phyloP scores from a whole-genome alignment of 2,329 filamentous ascomycete species.

The Fusarium siculi region DNA sequence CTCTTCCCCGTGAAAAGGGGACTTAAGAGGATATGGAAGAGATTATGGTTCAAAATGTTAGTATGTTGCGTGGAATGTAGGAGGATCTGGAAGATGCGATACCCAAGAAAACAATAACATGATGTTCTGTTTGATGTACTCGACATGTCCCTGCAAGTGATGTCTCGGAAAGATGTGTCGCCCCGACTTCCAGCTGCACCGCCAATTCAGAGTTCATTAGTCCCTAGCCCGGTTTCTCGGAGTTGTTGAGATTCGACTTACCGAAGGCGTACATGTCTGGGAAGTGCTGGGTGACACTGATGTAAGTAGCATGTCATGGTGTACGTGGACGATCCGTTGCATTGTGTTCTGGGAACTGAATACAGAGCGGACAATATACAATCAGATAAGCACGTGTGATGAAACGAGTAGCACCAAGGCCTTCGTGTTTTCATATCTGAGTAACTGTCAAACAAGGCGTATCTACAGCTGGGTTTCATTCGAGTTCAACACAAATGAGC shows the following conservation, averaged over 20 bases:
- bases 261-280: neutral
- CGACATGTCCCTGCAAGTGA: neutral
- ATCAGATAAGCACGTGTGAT: neutral
- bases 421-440: neutral
- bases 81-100: slow-evolving; percentile 22
- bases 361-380: neutral
- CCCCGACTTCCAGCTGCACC: no score
- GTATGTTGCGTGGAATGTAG: slow-evolving; percentile 3
- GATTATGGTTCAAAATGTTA: slow-evolving; percentile 17
- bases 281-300: neutral
- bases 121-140: neutral
- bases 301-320: neutral
- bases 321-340: neutral
- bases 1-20: slow-evolving; percentile 36
- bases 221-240: neutral
- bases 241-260: neutral
- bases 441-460: neutral
- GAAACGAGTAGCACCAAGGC: neutral
- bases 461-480: neutral
- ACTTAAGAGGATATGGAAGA: neutral
- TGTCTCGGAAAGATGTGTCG: neutral
- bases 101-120: slow-evolving; percentile 8
- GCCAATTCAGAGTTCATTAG: neutral
- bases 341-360: neutral
- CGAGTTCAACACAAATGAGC: neutral